These are phyloP conservation scores for Eimeria tenella DNA, from an alignment of 169 alveolate genomes.

Conservation along the genomic window DNA sequence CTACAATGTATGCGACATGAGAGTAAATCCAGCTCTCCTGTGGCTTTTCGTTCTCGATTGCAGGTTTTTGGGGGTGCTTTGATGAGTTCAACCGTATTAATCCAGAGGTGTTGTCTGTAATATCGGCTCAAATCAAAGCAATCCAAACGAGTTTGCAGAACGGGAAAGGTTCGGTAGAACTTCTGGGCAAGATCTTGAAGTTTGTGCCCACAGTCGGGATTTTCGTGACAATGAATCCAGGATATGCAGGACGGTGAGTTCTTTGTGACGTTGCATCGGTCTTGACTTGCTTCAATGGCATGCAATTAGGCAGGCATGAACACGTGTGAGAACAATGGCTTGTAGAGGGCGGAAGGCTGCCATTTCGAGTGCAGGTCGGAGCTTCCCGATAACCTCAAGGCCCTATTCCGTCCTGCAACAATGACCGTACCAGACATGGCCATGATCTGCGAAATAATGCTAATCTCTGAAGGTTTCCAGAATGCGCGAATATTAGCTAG, in stretches of 20 bases:
- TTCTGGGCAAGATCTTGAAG: slow-evolving; percentile 87
- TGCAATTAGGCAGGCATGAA: too few relatives aligned
- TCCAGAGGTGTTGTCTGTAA: slow-evolving; percentile 97
- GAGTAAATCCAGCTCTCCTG: too few relatives aligned
- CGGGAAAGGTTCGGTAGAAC: slow-evolving; percentile 84
- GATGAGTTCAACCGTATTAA: slow-evolving; percentile 99
- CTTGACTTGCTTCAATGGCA: too few relatives aligned
- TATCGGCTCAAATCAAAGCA: slow-evolving; percentile 96
- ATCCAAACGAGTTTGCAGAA: slow-evolving; percentile 95
- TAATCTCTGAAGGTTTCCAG: slow-evolving; percentile 97
- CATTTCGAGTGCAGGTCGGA: slow-evolving; percentile 90
- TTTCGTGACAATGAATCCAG: slow-evolving; percentile 98
- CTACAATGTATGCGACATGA: too few relatives aligned
- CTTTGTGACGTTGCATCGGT: background rate
- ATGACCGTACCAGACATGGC: slow-evolving; percentile 98
- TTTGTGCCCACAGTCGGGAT: slow-evolving; percentile 87
- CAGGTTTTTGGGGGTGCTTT: slow-evolving; percentile 99
- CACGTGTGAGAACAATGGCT: background rate
- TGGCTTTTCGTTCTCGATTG: background rate
- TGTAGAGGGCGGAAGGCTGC: slow-evolving; percentile 12
- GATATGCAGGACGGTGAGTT: slow-evolving; percentile 97
- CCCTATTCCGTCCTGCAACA: slow-evolving; percentile 98
- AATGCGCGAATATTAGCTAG: slow-evolving; percentile 94
- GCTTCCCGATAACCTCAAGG: slow-evolving; percentile 98
- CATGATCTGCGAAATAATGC: slow-evolving; percentile 97